Conservation (phyloP, 2,329 filamentous ascomycete species). For the Chaetomium globosum region DNA sequence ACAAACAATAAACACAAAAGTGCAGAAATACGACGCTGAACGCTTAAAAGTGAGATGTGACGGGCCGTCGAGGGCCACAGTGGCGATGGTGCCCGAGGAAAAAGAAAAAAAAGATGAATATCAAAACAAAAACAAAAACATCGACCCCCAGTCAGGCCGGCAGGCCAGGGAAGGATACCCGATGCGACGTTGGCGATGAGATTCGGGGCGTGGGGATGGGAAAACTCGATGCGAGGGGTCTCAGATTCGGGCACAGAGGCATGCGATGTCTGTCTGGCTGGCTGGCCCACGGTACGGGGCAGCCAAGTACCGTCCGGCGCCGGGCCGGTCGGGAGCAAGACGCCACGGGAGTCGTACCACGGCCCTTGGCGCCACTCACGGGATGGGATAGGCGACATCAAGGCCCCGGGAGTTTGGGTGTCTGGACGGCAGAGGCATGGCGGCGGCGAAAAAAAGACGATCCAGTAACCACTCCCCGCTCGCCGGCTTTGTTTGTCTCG, state of each 20-base stretch:
- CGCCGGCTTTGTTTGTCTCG: not conserved
- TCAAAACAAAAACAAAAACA: not conserved
- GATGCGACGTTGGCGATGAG: not conserved
- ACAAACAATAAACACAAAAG: slow-evolving; percentile 10
- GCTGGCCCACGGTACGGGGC: not conserved
- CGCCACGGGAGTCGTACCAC: not conserved
- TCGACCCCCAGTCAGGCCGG: not conserved
- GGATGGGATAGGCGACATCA: not conserved
- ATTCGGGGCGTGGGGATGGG: not conserved
- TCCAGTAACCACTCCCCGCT: not conserved
- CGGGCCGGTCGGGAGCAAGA: not conserved
- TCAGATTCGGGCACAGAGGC: not conserved
- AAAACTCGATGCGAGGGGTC: not conserved
- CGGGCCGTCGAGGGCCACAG: slow-evolving; percentile 4
- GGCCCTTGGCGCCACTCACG: not conserved
- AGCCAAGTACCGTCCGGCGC: slow-evolving; percentile 3
- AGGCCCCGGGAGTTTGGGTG: not conserved
- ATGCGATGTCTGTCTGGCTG: not conserved
- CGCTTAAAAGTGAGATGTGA: slow-evolving; percentile 14
- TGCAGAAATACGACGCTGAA: not conserved
- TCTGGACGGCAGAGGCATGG: not conserved
- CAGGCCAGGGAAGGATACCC: not conserved
- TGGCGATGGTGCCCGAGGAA: slow-evolving; percentile 21
- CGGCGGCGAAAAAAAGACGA: not conserved
- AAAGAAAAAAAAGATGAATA: too few relatives aligned